Evolutionary conservation across 2,329 filamentous ascomycete genomes (phyloP).

Genomic region (Exophiala phaeomuriformis): DNA sequence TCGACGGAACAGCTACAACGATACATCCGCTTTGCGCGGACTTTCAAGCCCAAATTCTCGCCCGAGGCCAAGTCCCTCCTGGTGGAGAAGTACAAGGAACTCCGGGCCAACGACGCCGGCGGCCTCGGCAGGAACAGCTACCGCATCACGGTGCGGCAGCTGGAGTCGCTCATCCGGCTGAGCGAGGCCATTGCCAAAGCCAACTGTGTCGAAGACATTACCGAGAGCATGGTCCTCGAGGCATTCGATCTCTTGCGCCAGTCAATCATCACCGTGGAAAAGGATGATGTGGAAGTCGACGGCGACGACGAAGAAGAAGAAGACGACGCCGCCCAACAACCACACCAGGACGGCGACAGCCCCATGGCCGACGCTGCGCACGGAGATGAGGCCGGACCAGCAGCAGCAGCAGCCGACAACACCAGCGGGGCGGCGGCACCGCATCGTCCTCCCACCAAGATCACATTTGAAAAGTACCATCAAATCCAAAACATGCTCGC

Average conservation of each 20-base stretch:
- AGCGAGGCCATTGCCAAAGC: conserved; percentile 98
- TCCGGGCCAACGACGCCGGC: conserved; percentile 84
- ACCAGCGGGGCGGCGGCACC: conserved; percentile 38
- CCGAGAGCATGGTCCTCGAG: conserved; percentile 76
- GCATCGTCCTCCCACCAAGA: conserved; percentile 57
- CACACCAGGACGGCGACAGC: conserved; percentile 44
- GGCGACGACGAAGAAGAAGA: conserved; percentile 59
- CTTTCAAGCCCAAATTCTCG: conserved; percentile 88
- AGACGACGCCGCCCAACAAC: conserved; percentile 33
- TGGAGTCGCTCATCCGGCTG: conserved; percentile 91
- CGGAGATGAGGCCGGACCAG: conserved; percentile 33
- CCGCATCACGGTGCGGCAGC: conserved; percentile 90
- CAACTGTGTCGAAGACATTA: conserved; percentile 89
- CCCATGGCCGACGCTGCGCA: conserved; percentile 50
- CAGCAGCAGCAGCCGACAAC: conserved; percentile 27
- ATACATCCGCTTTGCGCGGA: conserved; percentile 92
- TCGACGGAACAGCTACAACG: conserved; percentile 93
- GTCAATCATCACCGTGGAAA: conserved; percentile 95
- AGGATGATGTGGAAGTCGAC: conserved; percentile 92
- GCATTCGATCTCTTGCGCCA: conserved; percentile 86
- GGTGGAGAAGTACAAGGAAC: conserved; percentile 90
- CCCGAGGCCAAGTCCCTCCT: conserved; percentile 77
- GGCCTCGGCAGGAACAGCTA: conserved; percentile 93
- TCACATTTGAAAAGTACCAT: conserved; percentile 93
- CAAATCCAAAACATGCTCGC: conserved; percentile 82